These are phyloP conservation scores for Nigrospora oryzae DNA, from an alignment of 2,329 filamentous ascomycete genomes.

Conservation along the genomic window DNA sequence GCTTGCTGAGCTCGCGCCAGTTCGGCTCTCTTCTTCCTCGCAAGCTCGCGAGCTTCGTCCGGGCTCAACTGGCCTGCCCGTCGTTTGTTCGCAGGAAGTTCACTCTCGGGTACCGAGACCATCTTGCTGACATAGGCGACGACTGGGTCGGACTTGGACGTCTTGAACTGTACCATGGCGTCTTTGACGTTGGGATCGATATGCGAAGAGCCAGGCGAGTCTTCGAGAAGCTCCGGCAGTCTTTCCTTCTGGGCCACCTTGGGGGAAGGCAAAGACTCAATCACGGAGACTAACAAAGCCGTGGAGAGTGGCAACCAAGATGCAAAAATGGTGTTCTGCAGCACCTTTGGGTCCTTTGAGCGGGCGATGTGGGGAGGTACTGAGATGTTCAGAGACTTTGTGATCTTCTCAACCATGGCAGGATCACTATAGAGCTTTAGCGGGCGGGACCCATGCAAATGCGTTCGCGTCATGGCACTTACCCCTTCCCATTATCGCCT, in stretches of 20 bases:
- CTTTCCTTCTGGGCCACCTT: conserved; percentile 69
- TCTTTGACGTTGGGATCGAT: conserved; percentile 62
- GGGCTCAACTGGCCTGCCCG: conserved; percentile 65
- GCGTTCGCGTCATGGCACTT: conserved; percentile 29
- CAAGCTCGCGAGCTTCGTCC: conserved; percentile 84
- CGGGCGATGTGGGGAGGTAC: conserved; percentile 78
- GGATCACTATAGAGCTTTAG: conserved; percentile 50
- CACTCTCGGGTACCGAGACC: conserved; percentile 89
- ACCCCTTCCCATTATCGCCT: conserved; percentile 74
- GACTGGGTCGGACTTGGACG: conserved; percentile 61
- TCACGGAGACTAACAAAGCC: conserved; percentile 84
- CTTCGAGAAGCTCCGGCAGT: conserved; percentile 69
- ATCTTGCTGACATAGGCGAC: conserved; percentile 98
- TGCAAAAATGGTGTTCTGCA: conserved; percentile 80
- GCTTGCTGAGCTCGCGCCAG: conserved; percentile 67
- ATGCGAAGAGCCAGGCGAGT: conserved; percentile 66
- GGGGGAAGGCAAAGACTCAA: conserved; percentile 86
- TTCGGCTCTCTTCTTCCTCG: conserved; percentile 80
- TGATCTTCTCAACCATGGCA: conserved; percentile 82
- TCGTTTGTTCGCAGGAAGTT: conserved; percentile 79
- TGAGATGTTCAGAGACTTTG: conserved; percentile 77
- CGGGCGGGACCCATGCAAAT: conserved; percentile 14
- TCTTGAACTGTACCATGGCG: conserved; percentile 78
- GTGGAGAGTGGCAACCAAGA: conserved; percentile 90
- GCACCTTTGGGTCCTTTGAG: conserved; percentile 72